Base-by-base conservation (phyloP, 306 rosid species). In the Acacia melanoxylon region DNA sequence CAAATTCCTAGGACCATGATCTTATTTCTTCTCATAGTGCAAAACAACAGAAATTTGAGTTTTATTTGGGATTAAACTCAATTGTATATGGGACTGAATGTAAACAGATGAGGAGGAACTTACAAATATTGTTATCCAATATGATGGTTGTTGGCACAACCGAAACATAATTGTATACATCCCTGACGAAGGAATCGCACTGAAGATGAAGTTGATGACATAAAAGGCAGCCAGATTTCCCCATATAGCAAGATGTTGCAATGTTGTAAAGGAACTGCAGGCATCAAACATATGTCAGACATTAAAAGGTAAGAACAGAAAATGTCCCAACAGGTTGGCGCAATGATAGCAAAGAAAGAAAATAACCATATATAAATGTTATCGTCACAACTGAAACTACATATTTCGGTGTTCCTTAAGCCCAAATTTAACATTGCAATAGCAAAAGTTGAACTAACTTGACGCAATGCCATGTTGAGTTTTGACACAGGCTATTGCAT, bases 131-230 rank as follows among this genome's bases (percentile, higher is more conserved):
- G 99, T 85, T 75, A 91, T 89, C 99, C 99, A 95, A 74, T 95
- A 95, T 51, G 98, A 93, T 5, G 98, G 98, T 81, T 93, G 92
- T 83, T 74, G 77, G 65, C 97, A 93, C 87, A 95, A 86, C 74
- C 96, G 96, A 78, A 92, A 93, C 97, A 95, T 95, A 58, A 95
- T 93, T 48, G 98, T 95, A 72, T 95, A 90, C 97, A 95, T 93
- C 86, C 98, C 99, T 13, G 99, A 95, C 48, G 96, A 73, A 78
- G 99, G 98, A 89, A 95, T 85, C 73, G 94, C 90, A 80, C 99
- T 93, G 88, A 95, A 91, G 86, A 93, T 86, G 90, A 88, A 95
- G 85, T 95, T 95, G 89, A 95, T 90, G 80, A 81, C 77, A 80
- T 95, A 95, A 85, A 95, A 95, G 77, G 80, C 94, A 75, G 82